These are phyloP conservation scores for Coemansia sp. DNA, from an alignment of 192 early-diverging fungal genomes.

Conservation along the genomic window DNA sequence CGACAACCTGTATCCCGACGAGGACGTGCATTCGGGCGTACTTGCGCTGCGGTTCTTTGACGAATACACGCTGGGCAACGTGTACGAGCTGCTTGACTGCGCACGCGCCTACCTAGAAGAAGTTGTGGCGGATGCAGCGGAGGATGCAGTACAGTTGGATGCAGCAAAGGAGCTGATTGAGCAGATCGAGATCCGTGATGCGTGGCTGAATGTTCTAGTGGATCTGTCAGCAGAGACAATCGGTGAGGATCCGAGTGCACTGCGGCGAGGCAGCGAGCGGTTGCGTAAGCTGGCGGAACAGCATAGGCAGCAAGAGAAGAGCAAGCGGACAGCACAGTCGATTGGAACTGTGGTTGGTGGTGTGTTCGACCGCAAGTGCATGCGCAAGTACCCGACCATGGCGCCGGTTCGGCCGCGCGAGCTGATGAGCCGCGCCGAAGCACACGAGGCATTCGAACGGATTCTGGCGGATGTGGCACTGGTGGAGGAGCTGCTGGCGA, in stretches of 20 bases:
- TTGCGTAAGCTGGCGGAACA: constrained; percentile 9
- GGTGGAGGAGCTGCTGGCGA: constrained; percentile 11
- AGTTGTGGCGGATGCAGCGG: too few relatives aligned
- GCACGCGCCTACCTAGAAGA: constrained; percentile 10
- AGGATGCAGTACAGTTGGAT: not conserved
- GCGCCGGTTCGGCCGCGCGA: constrained; percentile 37
- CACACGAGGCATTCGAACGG: constrained; percentile 11
- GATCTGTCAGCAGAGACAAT: constrained; percentile 15
- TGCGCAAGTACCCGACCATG: constrained; percentile 41
- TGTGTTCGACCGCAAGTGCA: constrained; percentile 41
- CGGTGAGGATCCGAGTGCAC: constrained; percentile 16
- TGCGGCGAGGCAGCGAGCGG: not conserved
- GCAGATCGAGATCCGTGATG: constrained; percentile 18
- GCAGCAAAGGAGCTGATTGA: constrained; percentile 15
- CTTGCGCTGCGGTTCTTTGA: constrained; percentile 18
- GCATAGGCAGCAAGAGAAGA: not conserved
- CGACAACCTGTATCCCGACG: constrained; percentile 39
- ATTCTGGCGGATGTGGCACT: constrained; percentile 16
- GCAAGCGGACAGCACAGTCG: not conserved
- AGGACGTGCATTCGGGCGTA: constrained; percentile 38
- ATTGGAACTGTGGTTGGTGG: constrained; percentile 18
- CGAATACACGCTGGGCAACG: constrained; percentile 19
- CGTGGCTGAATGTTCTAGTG: constrained; percentile 27
- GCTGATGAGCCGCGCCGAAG: constrained; percentile 10
- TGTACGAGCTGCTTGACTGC: constrained; percentile 6